Base-by-base conservation (phyloP, 176 grass and related monocot species). In the Cenchrus purpureus region DNA sequence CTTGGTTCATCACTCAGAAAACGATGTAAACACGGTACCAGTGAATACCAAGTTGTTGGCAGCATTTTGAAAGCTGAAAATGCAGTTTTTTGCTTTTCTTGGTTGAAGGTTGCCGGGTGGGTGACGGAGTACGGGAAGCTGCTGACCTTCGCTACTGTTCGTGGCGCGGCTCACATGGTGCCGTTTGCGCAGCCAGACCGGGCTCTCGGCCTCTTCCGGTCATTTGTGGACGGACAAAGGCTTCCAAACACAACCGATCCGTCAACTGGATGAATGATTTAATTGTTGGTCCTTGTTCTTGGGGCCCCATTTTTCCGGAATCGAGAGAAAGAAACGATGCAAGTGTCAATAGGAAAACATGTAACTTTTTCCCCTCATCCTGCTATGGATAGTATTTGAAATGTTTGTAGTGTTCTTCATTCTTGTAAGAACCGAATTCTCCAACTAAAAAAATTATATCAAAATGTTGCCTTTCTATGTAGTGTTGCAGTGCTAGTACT, bases 161-260 rank as follows among this genome's bases (percentile, higher is more conserved):
- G 97, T 60, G 93, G 97, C 4, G 97, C 97, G 1, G 83, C 97
- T 84, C 97, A 99, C 79, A 99, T 99, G 97, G 93, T 99, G 80
- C 93, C 97, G 10, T 99, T 70, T 70, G 86, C 97, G 0, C 97
- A 99, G 55, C 93, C 97, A 37, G 93, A 87, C 34, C 76, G 97
- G 67, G 94, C 97, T 70, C 91, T 99, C 8, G 8, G 86, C 31
- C 79, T 99, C 13, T 99, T 99, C 79, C 79, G 5, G 62, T 96
- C 93, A 20, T 60, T 60, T 22, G 57, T 60, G 57, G 7, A 89
- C 92, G 90, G 93, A 31, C 84, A 84, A 81, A 96, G 90, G 63
- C 84, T 96, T 40, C 93, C 97, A 58, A 96, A 99, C 70, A 87
- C 93, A 65, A 99, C 93, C 5, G 3, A 76, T 78, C 81, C 90